Evolutionary conservation across 192 early-diverging fungal genomes (phyloP).

Genomic region (Phycomyces blakesleeanus): DNA sequence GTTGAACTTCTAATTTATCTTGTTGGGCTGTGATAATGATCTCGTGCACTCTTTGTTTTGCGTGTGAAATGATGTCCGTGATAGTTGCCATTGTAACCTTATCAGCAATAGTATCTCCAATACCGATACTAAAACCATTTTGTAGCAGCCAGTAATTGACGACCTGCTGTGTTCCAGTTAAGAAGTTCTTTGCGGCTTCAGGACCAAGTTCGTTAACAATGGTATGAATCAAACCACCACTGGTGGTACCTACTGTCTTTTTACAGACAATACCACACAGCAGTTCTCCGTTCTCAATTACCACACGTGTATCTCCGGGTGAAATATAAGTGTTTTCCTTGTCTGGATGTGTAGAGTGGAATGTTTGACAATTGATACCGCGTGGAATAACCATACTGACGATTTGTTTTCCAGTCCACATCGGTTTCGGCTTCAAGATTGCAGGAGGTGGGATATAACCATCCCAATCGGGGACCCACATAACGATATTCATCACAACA

Average conservation of each 20-base stretch:
- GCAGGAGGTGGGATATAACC: slow-evolving; percentile 89
- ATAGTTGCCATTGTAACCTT: slow-evolving; percentile 73
- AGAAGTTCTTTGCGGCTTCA: slow-evolving; percentile 81
- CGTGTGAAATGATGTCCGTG: slow-evolving; percentile 67
- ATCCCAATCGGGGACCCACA: slow-evolving; percentile 97
- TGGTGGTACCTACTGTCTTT: slow-evolving; percentile 84
- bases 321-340: slow-evolving; percentile 72
- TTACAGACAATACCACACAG: slow-evolving; percentile 95
- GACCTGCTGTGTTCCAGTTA: slow-evolving; percentile 88
- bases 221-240: slow-evolving; percentile 89
- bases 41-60: slow-evolving; percentile 75
- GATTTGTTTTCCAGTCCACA: slow-evolving; percentile 99
- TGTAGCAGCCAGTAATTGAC: slow-evolving; percentile 96
- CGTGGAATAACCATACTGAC: slow-evolving; percentile 88
- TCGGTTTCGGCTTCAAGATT: slow-evolving; percentile 91
- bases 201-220: slow-evolving; percentile 91
- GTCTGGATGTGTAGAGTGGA: slow-evolving; percentile 77
- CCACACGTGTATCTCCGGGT: slow-evolving; percentile 87
- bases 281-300: slow-evolving; percentile 89
- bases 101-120: slow-evolving; percentile 97
- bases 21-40: slow-evolving; percentile 80
- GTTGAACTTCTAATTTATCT: slow-evolving; percentile 76
- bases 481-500: slow-evolving; percentile 92
- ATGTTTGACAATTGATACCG: slow-evolving; percentile 85
- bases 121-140: slow-evolving; percentile 94